Base-by-base conservation (phyloP, 257 asterid genomes). In the Fraxinus excelsior region DNA sequence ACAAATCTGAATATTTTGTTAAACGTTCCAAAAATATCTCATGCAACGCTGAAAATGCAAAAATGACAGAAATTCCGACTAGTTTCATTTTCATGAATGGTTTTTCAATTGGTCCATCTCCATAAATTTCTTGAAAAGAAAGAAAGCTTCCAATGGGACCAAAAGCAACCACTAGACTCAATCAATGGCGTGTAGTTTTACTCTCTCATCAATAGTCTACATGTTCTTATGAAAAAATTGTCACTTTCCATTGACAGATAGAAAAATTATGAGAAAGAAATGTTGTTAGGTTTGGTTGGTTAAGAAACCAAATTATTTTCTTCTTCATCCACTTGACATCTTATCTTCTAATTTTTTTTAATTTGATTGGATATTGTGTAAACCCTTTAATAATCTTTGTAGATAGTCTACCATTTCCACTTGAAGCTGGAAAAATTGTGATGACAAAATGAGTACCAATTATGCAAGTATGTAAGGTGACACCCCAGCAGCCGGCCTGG, bases 211-310 rank as follows among this genome's bases (percentile, higher is more conserved):
- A 42, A 60, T 78, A 18, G 51, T 23, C 23, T 77, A 73, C 35
- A n/a, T n/a, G 73, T 32, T 81, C 60, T 19, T 37, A 73, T 34
- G 64, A 67, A 75, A 78, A 79, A 79, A 46, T 74, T 11, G 79
- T 82, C 82, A 34, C 76, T 86, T 77, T 78, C 82, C 51, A 74
- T 31, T 74, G 81, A 80, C 72, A 66, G 64, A 66, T 79, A 40
- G 73, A 64, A 74, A 78, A 73, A 70, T 69, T 81, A 84, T 78
- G 74, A 67, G 75, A 74, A 82, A 79, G 70, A 85, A 82, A 70
- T 49, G 16, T 65, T 71, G 86, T 81, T 84, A 79, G 88, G 90
- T 81, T 29, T 9, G 82, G 80, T 84, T 81, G 85, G 88, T 82
- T 65, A 80, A 38, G 70, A 58, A 83, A 35, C 60, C 34, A 70